These are phyloP conservation scores for Leccinum subgranulosum DNA, from an alignment of 768 basidiomycete species.

Conservation along the genomic window DNA sequence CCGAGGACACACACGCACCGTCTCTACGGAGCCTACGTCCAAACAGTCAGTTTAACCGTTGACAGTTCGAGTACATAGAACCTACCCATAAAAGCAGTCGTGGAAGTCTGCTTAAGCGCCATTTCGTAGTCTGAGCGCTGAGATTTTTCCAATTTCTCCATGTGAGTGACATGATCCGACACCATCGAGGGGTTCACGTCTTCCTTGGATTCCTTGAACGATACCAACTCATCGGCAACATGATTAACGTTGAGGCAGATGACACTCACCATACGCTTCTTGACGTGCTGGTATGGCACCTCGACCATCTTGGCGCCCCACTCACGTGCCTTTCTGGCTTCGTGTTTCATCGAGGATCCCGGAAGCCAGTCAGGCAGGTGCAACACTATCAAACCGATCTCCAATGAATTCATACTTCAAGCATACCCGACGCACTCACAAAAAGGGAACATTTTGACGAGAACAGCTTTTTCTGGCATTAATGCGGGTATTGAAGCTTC, in stretches of 20 bases:
- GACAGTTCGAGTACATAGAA: too few relatives aligned
- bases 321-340: constrained; percentile 8
- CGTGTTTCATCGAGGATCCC: constrained; percentile 11
- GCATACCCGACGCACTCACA: constrained; percentile 1
- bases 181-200: constrained; percentile 9
- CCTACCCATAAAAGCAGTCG: constrained; percentile 17
- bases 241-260: background rate
- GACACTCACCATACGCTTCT: constrained; percentile 7
- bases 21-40: constrained; percentile 11
- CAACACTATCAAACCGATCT: constrained; percentile 15
- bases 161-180: constrained; percentile 9
- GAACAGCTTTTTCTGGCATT: constrained; percentile 11
- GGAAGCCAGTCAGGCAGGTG: constrained; percentile 28
- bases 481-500: constrained; percentile 1
- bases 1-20: background rate
- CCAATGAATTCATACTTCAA: background rate
- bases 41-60: background rate
- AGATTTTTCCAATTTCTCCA: constrained; percentile 6
- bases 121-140: constrained; percentile 8
- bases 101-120: constrained; percentile 15
- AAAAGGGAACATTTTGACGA: constrained; percentile 16
- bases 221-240: background rate
- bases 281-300: constrained; percentile 12
- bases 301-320: constrained; percentile 10
- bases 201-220: constrained; percentile 7